These are phyloP conservation scores for Fusarium graminum DNA, from an alignment of 2,329 filamentous ascomycete species.

Conservation along the genomic window DNA sequence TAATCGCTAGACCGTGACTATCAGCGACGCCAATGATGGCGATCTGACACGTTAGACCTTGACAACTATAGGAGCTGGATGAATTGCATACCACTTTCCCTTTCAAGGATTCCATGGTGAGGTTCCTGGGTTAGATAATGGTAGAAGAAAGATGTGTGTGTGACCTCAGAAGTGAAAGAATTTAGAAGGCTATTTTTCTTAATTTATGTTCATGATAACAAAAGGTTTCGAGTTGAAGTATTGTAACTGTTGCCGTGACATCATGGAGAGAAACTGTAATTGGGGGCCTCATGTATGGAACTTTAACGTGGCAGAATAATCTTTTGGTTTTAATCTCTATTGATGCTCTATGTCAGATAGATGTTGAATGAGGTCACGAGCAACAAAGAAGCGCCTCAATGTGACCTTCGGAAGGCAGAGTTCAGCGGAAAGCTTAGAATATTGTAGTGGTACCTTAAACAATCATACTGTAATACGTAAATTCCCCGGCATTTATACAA, in stretches of 20 bases:
- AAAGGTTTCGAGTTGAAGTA: background rate
- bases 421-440: too few species aligned
- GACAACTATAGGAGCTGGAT: fast-evolving
- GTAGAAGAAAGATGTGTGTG: background rate
- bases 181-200: background rate
- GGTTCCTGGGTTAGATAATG: background rate
- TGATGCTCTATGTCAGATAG: too few species aligned
- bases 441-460: too few species aligned
- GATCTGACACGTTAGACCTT: conserved; percentile 10
- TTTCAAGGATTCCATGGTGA: background rate
- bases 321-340: too few species aligned
- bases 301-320: too few species aligned
- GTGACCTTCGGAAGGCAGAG: too few species aligned
- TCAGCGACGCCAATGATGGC: conserved; percentile 42
- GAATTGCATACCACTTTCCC: conserved; percentile 9
- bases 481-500: too few species aligned
- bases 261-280: background rate
- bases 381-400: too few species aligned
- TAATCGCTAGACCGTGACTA: conserved; percentile 43
- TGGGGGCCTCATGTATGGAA: too few species aligned
- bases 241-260: too few species aligned
- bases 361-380: too few species aligned
- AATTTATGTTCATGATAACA: background rate
- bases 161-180: background rate
- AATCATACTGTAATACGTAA: too few species aligned